Base-by-base conservation (phyloP, 768 basidiomycete genomes). In the Albatrellus ellisii region DNA sequence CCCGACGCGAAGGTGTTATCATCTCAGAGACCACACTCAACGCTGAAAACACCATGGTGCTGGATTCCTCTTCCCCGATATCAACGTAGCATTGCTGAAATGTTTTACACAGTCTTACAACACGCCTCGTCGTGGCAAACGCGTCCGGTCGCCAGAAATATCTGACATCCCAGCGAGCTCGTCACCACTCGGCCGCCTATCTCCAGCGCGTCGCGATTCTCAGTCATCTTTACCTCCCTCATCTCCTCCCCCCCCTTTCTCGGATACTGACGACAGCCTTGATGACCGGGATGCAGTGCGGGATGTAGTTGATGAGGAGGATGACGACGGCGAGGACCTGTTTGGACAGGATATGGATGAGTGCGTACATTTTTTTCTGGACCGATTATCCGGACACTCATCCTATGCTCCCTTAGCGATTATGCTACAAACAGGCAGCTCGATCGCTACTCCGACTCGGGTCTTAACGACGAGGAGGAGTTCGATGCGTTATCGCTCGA, bases 301-400 rank as follows among this genome's bases (percentile, higher is more conserved):
- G 42, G 76, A 82, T 52, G 62, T 75, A 11, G 77, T 77, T n/a
- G 79, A 77, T 39, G 80, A 72, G 3, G 73, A 69, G 6, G 85
- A 81, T 9, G 89, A 72, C n/a, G 83, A 86, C 18, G 87, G 86
- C 27, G 94, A 97, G 59, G 94, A 98, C 63, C 74, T 99, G 32
- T 97, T 92, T 59, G 85, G 70, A 26, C 77, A 90, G n/a, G 68
- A 65, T 38, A 60, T 87, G 45, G 75, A 83, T 59, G 70, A 69
- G 92, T 87, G 56, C 51, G 76, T 59, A 36, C 46, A 26, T 45
- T 26, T 36, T 45, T 42, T 36, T 36, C 35, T 36, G 17, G 29
- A 31, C 28, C 40, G 10, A 33, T 24, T 29, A 33, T 28, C 36
- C 15, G 29, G 22, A 41, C 26, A 10, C 17, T 22, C 15, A 24